These are phyloP conservation scores for Caryopteris hybrid DNA, from an alignment of 305 asterid species.

Conservation along the genomic window DNA sequence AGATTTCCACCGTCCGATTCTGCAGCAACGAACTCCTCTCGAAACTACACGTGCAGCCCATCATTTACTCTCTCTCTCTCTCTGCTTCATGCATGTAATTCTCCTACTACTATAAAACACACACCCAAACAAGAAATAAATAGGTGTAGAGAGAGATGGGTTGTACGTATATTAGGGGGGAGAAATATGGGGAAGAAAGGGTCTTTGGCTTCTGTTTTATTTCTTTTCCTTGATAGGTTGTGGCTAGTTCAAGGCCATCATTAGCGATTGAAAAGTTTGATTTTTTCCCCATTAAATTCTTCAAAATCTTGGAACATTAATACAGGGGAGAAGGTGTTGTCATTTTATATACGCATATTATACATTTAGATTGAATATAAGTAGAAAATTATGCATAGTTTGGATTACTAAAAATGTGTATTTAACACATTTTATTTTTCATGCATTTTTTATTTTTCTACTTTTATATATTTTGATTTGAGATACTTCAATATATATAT, in stretches of 20 bases:
- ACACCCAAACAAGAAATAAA: conserved; percentile 19
- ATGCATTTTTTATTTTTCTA: too few relatives aligned
- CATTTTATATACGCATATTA: conserved; percentile 5
- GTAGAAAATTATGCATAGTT: too few relatives aligned
- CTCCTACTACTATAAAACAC: conserved; percentile 43
- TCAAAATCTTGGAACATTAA: conserved; percentile 29
- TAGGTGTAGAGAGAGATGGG: conserved; percentile 5
- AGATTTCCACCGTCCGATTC: conserved; percentile 35
- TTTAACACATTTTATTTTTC: too few relatives aligned
- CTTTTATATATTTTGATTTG: too few relatives aligned
- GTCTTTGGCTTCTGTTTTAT: conserved; percentile 51
- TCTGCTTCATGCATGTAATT: conserved; percentile 76
- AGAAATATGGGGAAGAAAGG: conserved; percentile 46
- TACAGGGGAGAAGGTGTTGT: too few relatives aligned
- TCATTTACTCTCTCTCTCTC: conserved; percentile 12
- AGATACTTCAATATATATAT: too few relatives aligned
- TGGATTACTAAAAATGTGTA: too few relatives aligned
- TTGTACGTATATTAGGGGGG: conserved; percentile 21
- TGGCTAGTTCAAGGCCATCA: conserved; percentile 41
- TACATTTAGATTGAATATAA: too few relatives aligned
- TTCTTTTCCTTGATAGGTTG: conserved; percentile 34
- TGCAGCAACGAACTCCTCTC: conserved; percentile 36
- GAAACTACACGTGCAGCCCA: conserved; percentile 46
- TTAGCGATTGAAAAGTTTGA: conserved; percentile 38
- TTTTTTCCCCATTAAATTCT: conserved; percentile 37